Conservation (phyloP, 306 rosid genomes). For the Datisca glomerata region DNA sequence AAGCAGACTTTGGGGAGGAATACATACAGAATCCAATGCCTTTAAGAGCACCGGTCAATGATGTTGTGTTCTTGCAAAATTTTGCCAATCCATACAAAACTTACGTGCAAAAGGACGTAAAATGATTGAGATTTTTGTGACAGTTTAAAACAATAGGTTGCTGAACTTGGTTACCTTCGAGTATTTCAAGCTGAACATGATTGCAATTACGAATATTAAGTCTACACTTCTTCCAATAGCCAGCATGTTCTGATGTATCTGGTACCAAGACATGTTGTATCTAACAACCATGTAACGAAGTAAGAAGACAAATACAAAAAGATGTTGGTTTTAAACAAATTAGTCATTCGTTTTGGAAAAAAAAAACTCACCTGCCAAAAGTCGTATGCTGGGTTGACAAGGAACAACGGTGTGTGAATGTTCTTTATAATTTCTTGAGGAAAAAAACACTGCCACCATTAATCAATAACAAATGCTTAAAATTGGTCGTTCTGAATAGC, state of each 20-base stretch:
- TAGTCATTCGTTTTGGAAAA: slow-evolving; percentile 9
- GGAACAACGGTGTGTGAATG: slow-evolving; percentile 59
- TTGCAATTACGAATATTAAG: slow-evolving; percentile 44
- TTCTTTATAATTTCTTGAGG: slow-evolving; percentile 55
- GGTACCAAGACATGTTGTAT: slow-evolving; percentile 87
- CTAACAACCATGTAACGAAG: slow-evolving; percentile 27
- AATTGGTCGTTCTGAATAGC: slow-evolving; percentile 1
- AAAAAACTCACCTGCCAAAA: slow-evolving; percentile 76
- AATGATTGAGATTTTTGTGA: no score
- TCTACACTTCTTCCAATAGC: slow-evolving; percentile 68
- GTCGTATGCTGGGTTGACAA: slow-evolving; percentile 89
- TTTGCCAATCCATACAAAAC: no score
- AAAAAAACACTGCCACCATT: slow-evolving; percentile 74
- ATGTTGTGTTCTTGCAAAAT: no score
- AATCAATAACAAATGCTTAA: slow-evolving; percentile 8
- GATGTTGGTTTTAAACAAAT: no score
- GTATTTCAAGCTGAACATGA: slow-evolving; percentile 38
- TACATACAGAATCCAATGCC: no score
- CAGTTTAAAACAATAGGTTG: no score
- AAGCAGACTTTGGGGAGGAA: no score
- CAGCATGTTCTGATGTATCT: slow-evolving; percentile 42
- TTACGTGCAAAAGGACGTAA: no score
- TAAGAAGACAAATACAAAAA: slow-evolving; percentile 7
- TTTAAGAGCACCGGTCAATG: no score
- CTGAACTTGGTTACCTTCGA: slow-evolving; percentile 58